These are phyloP conservation scores for Eucalyptus curtisii DNA, from an alignment of 345 rosid genomes.

Conservation along the genomic window DNA sequence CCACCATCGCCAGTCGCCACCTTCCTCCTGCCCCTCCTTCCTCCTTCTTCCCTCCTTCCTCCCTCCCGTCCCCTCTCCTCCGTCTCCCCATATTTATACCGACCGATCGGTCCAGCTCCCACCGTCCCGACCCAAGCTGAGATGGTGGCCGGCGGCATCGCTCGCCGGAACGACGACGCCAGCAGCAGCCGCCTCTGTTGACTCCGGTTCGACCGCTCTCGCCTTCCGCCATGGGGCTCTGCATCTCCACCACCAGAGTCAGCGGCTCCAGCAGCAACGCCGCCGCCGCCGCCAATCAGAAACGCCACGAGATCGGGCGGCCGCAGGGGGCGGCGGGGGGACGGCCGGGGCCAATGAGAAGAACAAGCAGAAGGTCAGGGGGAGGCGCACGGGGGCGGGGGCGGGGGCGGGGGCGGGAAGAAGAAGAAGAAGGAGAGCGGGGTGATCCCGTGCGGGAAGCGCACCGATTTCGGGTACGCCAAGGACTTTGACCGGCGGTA, in stretches of 20 bases:
- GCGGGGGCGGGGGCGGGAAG: not conserved
- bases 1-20: not conserved
- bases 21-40: not conserved
- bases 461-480: constrained; percentile 70
- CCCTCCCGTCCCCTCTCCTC: not conserved
- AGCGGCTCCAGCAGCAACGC: constrained; percentile 32
- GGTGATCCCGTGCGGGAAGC: constrained; percentile 52
- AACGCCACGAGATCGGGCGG: not conserved
- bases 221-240: constrained; percentile 14
- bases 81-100: not conserved
- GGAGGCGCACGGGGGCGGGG: not conserved
- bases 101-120: too few relatives aligned
- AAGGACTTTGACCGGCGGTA: constrained; percentile 66
- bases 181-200: not conserved
- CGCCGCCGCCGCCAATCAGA: not conserved
- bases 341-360: not conserved
- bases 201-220: not conserved
- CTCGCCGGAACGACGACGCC: too few relatives aligned
- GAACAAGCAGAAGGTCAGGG: not conserved
- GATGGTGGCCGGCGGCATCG: not conserved
- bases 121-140: not conserved
- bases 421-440: constrained; percentile 5
- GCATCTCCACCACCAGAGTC: constrained; percentile 30
- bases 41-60: constrained; percentile 10
- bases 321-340: not conserved